Evolutionary conservation across 2,329 filamentous ascomycete genomes (phyloP), one percentile per base, ranked within the genome.

Genomic region (Ascochyta pisi): DNA sequence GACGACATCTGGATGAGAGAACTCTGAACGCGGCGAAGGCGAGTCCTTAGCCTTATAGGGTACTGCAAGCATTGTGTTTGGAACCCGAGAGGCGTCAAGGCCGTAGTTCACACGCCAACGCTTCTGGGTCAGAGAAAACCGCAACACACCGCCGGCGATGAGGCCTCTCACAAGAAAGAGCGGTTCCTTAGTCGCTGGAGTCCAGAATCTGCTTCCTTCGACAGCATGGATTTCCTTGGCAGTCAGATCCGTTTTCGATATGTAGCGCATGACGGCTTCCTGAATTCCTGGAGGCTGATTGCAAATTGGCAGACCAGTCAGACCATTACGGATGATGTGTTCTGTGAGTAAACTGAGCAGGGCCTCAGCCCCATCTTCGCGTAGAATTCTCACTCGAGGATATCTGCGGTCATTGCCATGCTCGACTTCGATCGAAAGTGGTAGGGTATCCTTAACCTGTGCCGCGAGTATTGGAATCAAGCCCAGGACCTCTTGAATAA

Each of bases 51-150:
- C 86, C 10, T 84, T 79, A 44, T 82, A 91, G 0, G 89, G 89
- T 0, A 91, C 89, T 0, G 70, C 74, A 3, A 75, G 65, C n/a
- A 58, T 50, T 0, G 67, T 73, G 85, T 84, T 58, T 85, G 89
- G 66, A 83, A 86, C 64, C 0, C 73, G 66, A 8, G 8, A 52
- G 0, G 63, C 56, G 62, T 86, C 81, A 0, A 84, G 75, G 0
- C 88, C 87, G 55, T 87, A 91, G 50, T 89, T 82, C 0, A 91
- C 87, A 3, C 83, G 74, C 84, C 85, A 91, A 1, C 87, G 76
- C 62, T 89, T 90, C 13, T 82, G 71, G 0, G 74, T 70, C 0
- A 90, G 73, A 0, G 76, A 77, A 54, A 87, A 88, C 0, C 63
- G 62, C 0, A 90, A 63, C 0, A 90, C 75, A 0, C 84, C 82